phyloP scores from a whole-genome alignment of 202 grass and related monocot species.

The Dendrocalamus latiflorus region DNA sequence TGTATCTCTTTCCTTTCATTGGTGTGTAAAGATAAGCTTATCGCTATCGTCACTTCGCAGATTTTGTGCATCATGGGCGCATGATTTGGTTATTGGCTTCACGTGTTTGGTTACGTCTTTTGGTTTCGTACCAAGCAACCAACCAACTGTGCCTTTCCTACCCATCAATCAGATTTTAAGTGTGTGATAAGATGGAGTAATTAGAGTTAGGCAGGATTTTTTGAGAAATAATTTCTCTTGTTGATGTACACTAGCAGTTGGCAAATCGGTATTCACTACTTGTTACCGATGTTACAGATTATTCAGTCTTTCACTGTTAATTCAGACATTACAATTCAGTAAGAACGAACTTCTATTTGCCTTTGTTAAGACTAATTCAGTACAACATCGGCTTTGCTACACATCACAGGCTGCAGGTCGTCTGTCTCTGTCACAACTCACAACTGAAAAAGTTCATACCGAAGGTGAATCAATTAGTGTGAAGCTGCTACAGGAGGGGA shows the following conservation, averaged over 20 bases:
- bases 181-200: not conserved
- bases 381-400: not conserved
- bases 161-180: not conserved
- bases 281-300: not conserved
- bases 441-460: not conserved
- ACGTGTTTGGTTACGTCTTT: too few species aligned
- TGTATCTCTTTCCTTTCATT: not conserved
- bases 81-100: too few species aligned
- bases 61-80: not conserved
- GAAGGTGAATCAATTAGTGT: not conserved
- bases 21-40: conserved; percentile 1
- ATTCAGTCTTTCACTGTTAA: not conserved
- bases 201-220: not conserved
- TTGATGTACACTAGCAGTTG: not conserved
- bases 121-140: conserved; percentile 17
- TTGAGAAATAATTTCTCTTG: not conserved
- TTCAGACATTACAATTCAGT: not conserved
- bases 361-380: not conserved
- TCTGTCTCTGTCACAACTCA: not conserved
- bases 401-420: not conserved
- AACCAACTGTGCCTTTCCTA: not conserved
- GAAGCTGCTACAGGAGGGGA: not conserved
- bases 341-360: not conserved
- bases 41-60: not conserved
- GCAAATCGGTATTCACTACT: too few species aligned